Evolutionary conservation across 805 yeast genomes (phyloP), one percentile per base, ranked within the genome.

Genomic region (Ogataea ramenticola): DNA sequence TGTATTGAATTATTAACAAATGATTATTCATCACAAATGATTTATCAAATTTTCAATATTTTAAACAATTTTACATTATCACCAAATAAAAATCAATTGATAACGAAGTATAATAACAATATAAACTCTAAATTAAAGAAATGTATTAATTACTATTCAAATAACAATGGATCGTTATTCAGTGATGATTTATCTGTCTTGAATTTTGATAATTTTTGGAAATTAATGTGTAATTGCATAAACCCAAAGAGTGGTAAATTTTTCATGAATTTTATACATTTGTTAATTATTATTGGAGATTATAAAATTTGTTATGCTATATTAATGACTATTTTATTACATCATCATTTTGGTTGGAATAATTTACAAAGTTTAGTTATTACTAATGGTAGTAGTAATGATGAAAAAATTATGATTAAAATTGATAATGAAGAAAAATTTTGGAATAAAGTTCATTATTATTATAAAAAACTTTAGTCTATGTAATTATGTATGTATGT

Each of bases 331-430:
- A 58, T 75, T 4, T 51, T 75, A 26, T 57, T 70, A 36, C 71
- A 75, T 47, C 70, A 73, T 53, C 80, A 76, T 56, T 74, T 70
- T 56, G 81, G 81, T 1, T 76, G 65, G 65, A 58, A 56, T 41
- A 58, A 49, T 43, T 42, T 63, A n/a, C 65, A 62, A 39, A 30
- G 19, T 19, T 30, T 36, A 33, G 14, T 42, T 3, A 33, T 40
- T 20, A 9, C 29, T 11, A n/a, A 10, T 16, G 15, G 30, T 3
- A 16, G 35, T 27, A 4, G 30, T 21, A 15, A 17, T 16, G 12
- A 11, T n/a, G 19, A 6, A 20, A 4, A 24, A 3, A 14, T 29
- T 43, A 56, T 29, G 49, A 40, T 40, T 15, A 54, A 53, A 14
- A 46, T 51, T 15, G 54, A 53, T 26, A 59, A 58, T 31, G 57